Percentiles rank a stretch among this genome's conserved stretches.
phyloP scores from a whole-genome alignment of 1,284 basidiomycete species.

The Ustilago lituana region DNA sequence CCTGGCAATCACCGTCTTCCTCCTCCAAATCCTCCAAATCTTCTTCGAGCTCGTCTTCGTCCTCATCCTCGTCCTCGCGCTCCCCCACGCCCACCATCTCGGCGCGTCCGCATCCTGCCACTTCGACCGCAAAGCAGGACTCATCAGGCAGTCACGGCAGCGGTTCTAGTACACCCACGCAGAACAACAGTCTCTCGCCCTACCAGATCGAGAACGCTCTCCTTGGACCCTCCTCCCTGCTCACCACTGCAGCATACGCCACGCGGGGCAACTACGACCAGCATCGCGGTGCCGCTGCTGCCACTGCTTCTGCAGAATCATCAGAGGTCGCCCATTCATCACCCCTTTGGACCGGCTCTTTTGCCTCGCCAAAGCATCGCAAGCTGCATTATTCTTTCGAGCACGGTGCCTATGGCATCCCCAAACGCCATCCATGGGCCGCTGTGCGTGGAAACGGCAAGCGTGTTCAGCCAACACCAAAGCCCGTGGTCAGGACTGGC shows the following conservation, averaged over 20 bases:
- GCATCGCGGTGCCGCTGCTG: conserved; percentile 9
- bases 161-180: conserved; percentile 40
- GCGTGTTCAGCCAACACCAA: conserved; percentile 33
- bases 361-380: conserved; percentile 31
- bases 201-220: conserved; percentile 32
- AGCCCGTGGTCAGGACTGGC: conserved; percentile 27
- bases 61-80: conserved; percentile 34
- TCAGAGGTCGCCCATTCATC: conserved; percentile 20
- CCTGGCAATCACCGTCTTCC: conserved; percentile 11
- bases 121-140: conserved; percentile 35
- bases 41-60: conserved; percentile 29
- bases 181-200: conserved; percentile 21
- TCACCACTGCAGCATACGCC: conserved; percentile 21
- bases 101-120: conserved; percentile 22
- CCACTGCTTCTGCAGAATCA: conserved; percentile 12
- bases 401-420: conserved; percentile 69
- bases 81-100: conserved; percentile 29
- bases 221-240: conserved; percentile 16
- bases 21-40: conserved; percentile 23
- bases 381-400: conserved; percentile 50
- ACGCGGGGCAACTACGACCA: conserved; percentile 14
- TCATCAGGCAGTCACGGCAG: conserved; percentile 26
- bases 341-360: conserved; percentile 35
- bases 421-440: conserved; percentile 64
- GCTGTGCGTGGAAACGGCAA: conserved; percentile 57